Conservation (phyloP, 805 yeast species). For the Kluyveromyces aestuarii region DNA sequence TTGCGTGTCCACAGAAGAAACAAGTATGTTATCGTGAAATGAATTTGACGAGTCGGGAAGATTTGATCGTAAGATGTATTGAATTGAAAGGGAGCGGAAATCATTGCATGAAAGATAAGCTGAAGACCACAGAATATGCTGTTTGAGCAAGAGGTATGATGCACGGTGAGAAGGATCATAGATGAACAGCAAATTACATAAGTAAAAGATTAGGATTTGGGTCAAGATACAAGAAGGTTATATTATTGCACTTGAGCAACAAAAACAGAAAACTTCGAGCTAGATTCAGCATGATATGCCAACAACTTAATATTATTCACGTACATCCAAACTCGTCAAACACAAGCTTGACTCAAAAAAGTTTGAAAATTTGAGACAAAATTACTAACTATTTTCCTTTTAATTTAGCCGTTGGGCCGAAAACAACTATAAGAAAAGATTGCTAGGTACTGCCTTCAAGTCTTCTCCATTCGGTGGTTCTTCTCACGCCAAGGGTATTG, state of each 20-base stretch:
- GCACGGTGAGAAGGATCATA: neutral
- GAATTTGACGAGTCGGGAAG: neutral
- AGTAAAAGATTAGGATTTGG: neutral
- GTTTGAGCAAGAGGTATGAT: neutral
- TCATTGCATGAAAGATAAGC: neutral
- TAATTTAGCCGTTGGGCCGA: constrained; percentile 94
- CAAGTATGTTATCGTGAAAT: constrained; percentile 43
- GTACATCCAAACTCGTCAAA: neutral
- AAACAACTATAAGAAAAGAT: constrained; percentile 94
- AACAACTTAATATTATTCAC: neutral
- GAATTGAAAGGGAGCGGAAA: neutral
- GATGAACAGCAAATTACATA: neutral
- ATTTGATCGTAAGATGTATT: neutral
- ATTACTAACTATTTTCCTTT: constrained; percentile 7
- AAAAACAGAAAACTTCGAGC: too few species aligned
- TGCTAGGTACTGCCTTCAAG: constrained; percentile 99
- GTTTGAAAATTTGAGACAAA: neutral
- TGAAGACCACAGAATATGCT: neutral
- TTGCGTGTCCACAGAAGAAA: constrained; percentile 99
- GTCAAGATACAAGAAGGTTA: neutral
- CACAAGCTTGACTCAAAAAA: too few species aligned
- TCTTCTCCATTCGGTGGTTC: constrained; percentile 99
- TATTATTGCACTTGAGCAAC: too few species aligned
- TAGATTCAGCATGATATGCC: neutral
- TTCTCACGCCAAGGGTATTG: constrained; percentile 99